Conservation (phyloP, 768 basidiomycete genomes). For the Mycena olivaceomarginata region DNA sequence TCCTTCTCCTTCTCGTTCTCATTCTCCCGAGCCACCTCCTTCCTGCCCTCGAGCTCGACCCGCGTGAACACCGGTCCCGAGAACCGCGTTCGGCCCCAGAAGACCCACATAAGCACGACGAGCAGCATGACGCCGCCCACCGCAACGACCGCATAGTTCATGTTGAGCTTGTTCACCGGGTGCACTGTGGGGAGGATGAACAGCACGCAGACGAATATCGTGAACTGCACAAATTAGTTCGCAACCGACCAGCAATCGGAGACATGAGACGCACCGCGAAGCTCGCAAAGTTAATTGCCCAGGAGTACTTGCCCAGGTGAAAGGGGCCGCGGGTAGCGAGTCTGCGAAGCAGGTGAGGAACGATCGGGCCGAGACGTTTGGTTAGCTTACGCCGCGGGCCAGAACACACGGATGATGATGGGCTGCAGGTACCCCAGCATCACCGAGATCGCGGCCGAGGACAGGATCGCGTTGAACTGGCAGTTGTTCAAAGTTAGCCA, state of each 20-base stretch:
- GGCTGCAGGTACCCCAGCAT: conserved; percentile 77
- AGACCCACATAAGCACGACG: conserved; percentile 66
- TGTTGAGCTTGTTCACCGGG: conserved; percentile 69
- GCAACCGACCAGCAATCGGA: background rate
- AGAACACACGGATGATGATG: conserved; percentile 75
- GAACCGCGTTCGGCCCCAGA: conserved; percentile 69
- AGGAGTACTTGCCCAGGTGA: conserved; percentile 70
- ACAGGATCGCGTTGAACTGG: conserved; percentile 74
- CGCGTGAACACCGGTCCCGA: conserved; percentile 65
- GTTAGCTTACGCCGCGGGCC: conserved; percentile 67
- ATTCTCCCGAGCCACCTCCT: background rate
- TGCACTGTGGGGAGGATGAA: conserved; percentile 75
- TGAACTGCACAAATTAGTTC: conserved; percentile 59
- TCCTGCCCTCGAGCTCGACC: background rate
- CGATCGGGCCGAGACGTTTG: background rate
- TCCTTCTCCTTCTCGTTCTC: conserved; percentile 14
- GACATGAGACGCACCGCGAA: conserved; percentile 59
- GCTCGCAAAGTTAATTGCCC: conserved; percentile 69
- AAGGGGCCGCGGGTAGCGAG: conserved; percentile 70
- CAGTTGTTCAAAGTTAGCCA: background rate
- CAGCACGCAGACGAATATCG: conserved; percentile 70
- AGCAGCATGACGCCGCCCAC: conserved; percentile 67
- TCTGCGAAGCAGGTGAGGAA: conserved; percentile 47
- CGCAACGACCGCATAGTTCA: conserved; percentile 77
- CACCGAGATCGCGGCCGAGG: conserved; percentile 74